Evolutionary conservation across 2,329 filamentous ascomycete species (phyloP).

Genomic region (Sporothrix brunneoviolacea): DNA sequence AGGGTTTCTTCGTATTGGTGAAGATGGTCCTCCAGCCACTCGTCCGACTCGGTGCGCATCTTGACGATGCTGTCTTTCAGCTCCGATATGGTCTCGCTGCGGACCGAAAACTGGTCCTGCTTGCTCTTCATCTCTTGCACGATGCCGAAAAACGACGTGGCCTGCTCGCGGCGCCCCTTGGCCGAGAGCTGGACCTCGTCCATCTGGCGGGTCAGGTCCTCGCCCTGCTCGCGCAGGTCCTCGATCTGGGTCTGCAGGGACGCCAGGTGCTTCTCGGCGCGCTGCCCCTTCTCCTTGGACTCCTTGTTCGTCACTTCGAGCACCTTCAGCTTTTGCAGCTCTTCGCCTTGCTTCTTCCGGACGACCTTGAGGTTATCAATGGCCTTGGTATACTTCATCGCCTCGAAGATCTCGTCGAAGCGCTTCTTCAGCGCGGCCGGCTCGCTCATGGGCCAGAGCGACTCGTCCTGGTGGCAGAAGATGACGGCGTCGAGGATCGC

Average conservation of each 20-base stretch:
- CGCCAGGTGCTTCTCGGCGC: slow-evolving; percentile 57
- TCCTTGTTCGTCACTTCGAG: slow-evolving; percentile 55
- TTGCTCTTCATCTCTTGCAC: slow-evolving; percentile 72
- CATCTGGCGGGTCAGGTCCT: slow-evolving; percentile 54
- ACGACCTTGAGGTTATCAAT: slow-evolving; percentile 90
- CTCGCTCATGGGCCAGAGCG: slow-evolving; percentile 92
- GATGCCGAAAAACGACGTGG: slow-evolving; percentile 66
- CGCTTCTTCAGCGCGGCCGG: slow-evolving; percentile 79
- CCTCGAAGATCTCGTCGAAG: slow-evolving; percentile 97
- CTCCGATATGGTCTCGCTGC: slow-evolving; percentile 63
- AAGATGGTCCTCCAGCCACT: slow-evolving; percentile 63
- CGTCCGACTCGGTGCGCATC: slow-evolving; percentile 65
- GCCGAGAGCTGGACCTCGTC: slow-evolving; percentile 43
- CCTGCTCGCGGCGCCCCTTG: slow-evolving; percentile 61
- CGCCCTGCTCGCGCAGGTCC: slow-evolving; percentile 49
- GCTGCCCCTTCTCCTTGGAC: slow-evolving; percentile 78
- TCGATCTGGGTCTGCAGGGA: slow-evolving; percentile 63
- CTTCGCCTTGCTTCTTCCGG: slow-evolving; percentile 72
- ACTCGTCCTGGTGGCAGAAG: slow-evolving; percentile 98
- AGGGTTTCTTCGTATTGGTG: slow-evolving; percentile 74
- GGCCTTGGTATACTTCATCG: slow-evolving; percentile 91
- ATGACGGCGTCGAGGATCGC: slow-evolving; percentile 92
- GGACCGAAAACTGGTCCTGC: slow-evolving; percentile 63
- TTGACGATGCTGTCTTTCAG: slow-evolving; percentile 68
- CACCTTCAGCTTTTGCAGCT: slow-evolving; percentile 65